These are phyloP conservation scores for Wickerhamiella qilinensis DNA, from an alignment of 805 yeast species.

Conservation along the genomic window DNA sequence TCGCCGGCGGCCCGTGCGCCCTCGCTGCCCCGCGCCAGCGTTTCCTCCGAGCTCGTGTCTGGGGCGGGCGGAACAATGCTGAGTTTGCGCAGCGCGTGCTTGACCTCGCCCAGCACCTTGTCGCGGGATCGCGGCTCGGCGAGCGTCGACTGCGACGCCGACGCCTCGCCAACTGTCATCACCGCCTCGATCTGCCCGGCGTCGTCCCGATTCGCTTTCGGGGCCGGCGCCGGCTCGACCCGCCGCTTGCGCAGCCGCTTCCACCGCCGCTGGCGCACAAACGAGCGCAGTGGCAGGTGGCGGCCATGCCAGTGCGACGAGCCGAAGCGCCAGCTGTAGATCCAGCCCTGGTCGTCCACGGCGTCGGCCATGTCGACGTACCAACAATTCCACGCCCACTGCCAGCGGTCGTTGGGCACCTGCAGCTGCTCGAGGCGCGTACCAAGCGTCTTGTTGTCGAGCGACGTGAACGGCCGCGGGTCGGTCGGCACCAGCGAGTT, in stretches of 20 bases:
- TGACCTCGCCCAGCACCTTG: too few relatives aligned
- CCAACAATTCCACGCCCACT: conserved; percentile 60
- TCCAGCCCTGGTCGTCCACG: conserved; percentile 79
- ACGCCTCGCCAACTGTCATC: too few relatives aligned
- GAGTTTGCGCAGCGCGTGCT: too few relatives aligned
- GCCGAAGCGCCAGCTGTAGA: conserved; percentile 38
- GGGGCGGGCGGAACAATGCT: too few relatives aligned
- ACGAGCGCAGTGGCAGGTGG: conserved; percentile 37
- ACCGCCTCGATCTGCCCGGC: too few relatives aligned
- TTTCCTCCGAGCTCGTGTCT: too few relatives aligned
- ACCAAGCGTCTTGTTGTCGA: conserved; percentile 18
- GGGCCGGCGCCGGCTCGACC: not conserved
- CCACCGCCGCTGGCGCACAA: conserved; percentile 58
- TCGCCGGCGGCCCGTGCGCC: too few relatives aligned
- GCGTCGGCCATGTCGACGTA: conserved; percentile 52
- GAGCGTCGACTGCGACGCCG: too few relatives aligned
- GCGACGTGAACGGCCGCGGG: conserved; percentile 24
- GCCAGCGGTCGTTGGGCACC: conserved; percentile 45
- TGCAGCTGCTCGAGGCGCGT: conserved; percentile 16
- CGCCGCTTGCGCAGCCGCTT: conserved; percentile 22
- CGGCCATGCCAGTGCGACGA: conserved; percentile 44
- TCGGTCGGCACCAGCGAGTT: conserved; percentile 23
- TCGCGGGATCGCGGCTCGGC: too few relatives aligned
- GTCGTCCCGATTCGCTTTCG: too few relatives aligned
- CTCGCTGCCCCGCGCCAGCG: too few relatives aligned